phyloP scores from a whole-genome alignment of 2,329 filamentous ascomycete genomes.

The Fusarium sp. region DNA sequence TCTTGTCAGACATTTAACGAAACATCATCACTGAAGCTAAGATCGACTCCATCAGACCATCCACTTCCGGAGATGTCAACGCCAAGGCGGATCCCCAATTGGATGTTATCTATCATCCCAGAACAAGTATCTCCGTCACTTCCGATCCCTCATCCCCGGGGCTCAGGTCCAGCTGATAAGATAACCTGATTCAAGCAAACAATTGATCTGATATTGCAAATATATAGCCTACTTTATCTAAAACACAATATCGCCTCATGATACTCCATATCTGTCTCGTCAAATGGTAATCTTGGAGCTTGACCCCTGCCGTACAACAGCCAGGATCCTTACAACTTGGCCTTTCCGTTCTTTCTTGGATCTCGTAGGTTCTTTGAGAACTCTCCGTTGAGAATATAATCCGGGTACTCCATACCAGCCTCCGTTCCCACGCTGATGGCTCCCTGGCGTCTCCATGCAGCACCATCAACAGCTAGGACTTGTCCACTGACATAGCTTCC shows the following conservation, averaged over 20 bases:
- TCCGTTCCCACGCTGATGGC: conserved; percentile 58
- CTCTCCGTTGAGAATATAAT: conserved; percentile 53
- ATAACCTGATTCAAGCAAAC: neutral
- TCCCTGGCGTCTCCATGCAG: conserved; percentile 63
- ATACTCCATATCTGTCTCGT: neutral
- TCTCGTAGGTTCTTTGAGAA: conserved; percentile 48
- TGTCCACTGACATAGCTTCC: conserved; percentile 89
- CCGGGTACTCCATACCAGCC: conserved; percentile 60
- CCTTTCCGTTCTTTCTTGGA: conserved; percentile 46
- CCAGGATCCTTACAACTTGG: conserved; percentile 51
- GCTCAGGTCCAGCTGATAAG: conserved; percentile 4
- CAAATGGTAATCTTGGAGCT: neutral
- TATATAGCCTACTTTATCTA: neutral
- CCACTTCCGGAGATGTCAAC: conserved; percentile 21
- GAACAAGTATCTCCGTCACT: conserved; percentile 29
- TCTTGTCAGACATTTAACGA: neutral
- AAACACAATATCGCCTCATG: neutral
- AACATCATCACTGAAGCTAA: neutral
- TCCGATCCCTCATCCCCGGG: neutral
- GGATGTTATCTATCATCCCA: conserved; percentile 18
- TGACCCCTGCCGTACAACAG: neutral
- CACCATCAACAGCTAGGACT: conserved; percentile 77
- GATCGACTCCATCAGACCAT: conserved; percentile 9
- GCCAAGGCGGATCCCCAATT: conserved; percentile 1
- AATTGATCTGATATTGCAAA: neutral